Base-by-base conservation (phyloP, 1,284 basidiomycete genomes). In the Vanrija sp. region DNA sequence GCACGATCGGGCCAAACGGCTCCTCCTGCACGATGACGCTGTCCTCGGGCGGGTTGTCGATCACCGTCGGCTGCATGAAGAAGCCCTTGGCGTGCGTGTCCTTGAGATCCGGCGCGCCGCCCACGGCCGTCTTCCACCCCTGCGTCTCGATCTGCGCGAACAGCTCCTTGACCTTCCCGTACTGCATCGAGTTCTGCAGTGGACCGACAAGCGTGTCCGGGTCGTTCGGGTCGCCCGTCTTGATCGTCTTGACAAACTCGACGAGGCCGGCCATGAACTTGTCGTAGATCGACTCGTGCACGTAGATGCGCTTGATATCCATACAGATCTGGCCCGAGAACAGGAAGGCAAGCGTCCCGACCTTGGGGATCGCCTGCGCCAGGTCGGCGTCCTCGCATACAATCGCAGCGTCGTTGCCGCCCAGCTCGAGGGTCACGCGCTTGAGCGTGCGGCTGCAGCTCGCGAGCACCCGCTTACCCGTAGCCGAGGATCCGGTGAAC, bases 371-470 rank as follows among this genome's bases (percentile, higher is more conserved):
- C 19, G 96, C 94, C 54, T 87, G 85, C 58, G 93, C 89, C 49
- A 99, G 82, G 71, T 98, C 87, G 0, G 93, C 94, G 68, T 98
- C 95, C 58, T 93, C 89, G 73, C 98, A 98, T 6, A 99, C 91
- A 52, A 74, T 74, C 15, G 72, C 54, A 8, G 67, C 70, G 29
- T 71, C 71, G 49, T 74, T 74, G 18, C 71, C 73, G 19, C 73
- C 73, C 29, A 79, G 68, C 65, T 94, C 91, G 49, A 93, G 78
- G 0, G 89, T 91, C 23, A 92, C 80, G 70, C 97, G 98, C 79
- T 98, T 98, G 64, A 98, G 75, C 0, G 92, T 97, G 3, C 83
- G 83, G 12, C 89, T 80, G 19, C 91, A 84, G 80, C 96, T 86
- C 15, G 81, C 81, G 72, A 91, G 90, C 34, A 99, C 80, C 49